Evolutionary conservation across 129 eudicot genomes (phyloP).

Genomic region (Silybum marianum): DNA sequence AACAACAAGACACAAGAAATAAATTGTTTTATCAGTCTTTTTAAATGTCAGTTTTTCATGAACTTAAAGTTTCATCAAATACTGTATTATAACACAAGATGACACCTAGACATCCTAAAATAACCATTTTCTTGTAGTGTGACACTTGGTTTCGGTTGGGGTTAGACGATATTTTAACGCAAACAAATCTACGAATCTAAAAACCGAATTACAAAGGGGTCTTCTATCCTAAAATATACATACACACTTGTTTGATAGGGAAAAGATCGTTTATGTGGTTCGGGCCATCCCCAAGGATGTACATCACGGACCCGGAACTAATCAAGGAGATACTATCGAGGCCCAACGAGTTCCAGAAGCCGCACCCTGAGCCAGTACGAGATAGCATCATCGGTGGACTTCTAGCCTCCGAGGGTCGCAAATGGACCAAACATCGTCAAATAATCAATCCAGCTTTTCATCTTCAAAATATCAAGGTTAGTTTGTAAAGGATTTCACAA

Average conservation of each 20-base stretch:
- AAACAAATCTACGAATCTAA: too few relatives aligned
- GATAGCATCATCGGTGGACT: slow-evolving; percentile 46
- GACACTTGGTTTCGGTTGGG: too few relatives aligned
- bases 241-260: slow-evolving; percentile 31
- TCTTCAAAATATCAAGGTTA: slow-evolving; percentile 48
- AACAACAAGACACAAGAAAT: background rate
- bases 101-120: too few relatives aligned
- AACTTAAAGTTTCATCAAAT: too few relatives aligned
- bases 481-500: background rate
- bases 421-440: slow-evolving; percentile 58
- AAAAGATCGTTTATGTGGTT: slow-evolving; percentile 50
- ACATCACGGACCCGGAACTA: slow-evolving; percentile 42
- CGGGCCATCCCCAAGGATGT: slow-evolving; percentile 52
- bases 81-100: too few relatives aligned
- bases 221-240: background rate
- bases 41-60: too few relatives aligned
- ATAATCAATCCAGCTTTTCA: slow-evolving; percentile 54
- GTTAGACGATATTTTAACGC: too few relatives aligned
- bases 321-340: slow-evolving; percentile 48
- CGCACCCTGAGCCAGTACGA: slow-evolving; percentile 36
- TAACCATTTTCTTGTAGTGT: too few relatives aligned
- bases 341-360: slow-evolving; percentile 42
- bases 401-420: slow-evolving; percentile 40
- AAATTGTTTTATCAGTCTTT: too few relatives aligned
- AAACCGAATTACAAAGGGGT: too few relatives aligned